Conservation (phyloP, 306 rosid genomes). For the Heteromeles arbutifolia region DNA sequence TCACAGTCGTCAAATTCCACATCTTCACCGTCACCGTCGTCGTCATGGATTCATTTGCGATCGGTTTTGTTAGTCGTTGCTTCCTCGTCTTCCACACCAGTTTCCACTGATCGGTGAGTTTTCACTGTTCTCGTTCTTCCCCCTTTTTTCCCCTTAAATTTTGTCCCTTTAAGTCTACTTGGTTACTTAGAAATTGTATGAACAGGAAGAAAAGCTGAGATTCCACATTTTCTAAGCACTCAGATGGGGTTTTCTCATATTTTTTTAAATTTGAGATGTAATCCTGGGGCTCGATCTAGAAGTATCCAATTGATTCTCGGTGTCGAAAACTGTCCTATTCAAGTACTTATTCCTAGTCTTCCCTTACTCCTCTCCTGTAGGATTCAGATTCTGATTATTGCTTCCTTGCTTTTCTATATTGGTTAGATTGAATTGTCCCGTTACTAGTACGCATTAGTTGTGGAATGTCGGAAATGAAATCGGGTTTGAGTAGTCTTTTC, state of each 20-base stretch:
- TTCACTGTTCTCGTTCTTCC: slow-evolving; percentile 5
- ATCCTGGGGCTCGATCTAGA: slow-evolving; percentile 14
- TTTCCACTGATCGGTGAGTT: slow-evolving; percentile 19
- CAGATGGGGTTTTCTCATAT: background rate
- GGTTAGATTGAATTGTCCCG: background rate
- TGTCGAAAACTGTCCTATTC: background rate
- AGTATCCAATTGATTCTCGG: slow-evolving; percentile 5
- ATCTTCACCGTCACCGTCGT: background rate
- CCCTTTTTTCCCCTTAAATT: background rate
- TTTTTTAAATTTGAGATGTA: background rate
- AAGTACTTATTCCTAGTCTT: slow-evolving; percentile 2
- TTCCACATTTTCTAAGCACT: background rate
- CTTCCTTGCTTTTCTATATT: background rate
- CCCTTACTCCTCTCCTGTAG: background rate
- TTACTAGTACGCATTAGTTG: background rate
- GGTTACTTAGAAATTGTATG: background rate
- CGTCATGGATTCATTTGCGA: slow-evolving; percentile 25
- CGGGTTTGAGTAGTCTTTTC: background rate
- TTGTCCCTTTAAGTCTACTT: background rate
- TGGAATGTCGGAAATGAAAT: background rate
- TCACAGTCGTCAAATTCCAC: slow-evolving; percentile 15
- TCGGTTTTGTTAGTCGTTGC: slow-evolving; percentile 20
- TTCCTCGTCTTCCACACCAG: slow-evolving; percentile 15
- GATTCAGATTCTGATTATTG: slow-evolving; percentile 7
- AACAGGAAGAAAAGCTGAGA: background rate